These are phyloP conservation scores for Metschnikowia matae DNA, from an alignment of 805 yeast species.

Conservation along the genomic window DNA sequence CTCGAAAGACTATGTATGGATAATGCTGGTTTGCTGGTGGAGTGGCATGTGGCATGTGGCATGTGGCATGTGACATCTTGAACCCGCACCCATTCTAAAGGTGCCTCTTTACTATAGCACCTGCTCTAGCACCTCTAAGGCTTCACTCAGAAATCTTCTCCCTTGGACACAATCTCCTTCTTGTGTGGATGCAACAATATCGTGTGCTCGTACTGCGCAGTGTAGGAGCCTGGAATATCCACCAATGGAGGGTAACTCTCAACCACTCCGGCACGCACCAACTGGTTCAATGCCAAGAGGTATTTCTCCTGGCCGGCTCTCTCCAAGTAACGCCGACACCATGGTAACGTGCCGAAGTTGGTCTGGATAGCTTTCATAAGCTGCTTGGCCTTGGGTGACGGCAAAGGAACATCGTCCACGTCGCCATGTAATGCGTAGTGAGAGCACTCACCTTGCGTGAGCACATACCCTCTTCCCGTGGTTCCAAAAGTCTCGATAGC, in stretches of 20 bases:
- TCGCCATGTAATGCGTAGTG: slow-evolving; percentile 74
- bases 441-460: slow-evolving; percentile 85
- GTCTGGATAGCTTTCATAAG: slow-evolving; percentile 67
- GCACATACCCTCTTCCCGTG: slow-evolving; percentile 90
- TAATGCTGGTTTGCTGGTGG: too few relatives aligned
- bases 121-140: background rate
- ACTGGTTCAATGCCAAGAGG: slow-evolving; percentile 75
- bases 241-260: slow-evolving; percentile 92
- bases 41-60: background rate
- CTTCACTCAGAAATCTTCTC: slow-evolving; percentile 70
- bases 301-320: slow-evolving; percentile 90
- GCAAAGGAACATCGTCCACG: slow-evolving; percentile 36
- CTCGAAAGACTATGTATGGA: too few relatives aligned
- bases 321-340: slow-evolving; percentile 93
- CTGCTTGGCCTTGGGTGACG: slow-evolving; percentile 64
- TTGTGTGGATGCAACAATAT: slow-evolving; percentile 81
- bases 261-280: slow-evolving; percentile 83
- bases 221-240: slow-evolving; percentile 79
- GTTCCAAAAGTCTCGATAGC: slow-evolving; percentile 98
- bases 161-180: slow-evolving; percentile 92
- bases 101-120: too few relatives aligned
- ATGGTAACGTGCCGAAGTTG: slow-evolving; percentile 91
- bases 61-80: background rate
- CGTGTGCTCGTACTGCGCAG: slow-evolving; percentile 97
- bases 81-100: too few relatives aligned